A percentile compares a stretch with the other conserved stretches of the same genome.
Evolutionary conservation across 2,329 filamentous ascomycete species (phyloP).

Genomic region (Paraconiothyrium brasiliense): DNA sequence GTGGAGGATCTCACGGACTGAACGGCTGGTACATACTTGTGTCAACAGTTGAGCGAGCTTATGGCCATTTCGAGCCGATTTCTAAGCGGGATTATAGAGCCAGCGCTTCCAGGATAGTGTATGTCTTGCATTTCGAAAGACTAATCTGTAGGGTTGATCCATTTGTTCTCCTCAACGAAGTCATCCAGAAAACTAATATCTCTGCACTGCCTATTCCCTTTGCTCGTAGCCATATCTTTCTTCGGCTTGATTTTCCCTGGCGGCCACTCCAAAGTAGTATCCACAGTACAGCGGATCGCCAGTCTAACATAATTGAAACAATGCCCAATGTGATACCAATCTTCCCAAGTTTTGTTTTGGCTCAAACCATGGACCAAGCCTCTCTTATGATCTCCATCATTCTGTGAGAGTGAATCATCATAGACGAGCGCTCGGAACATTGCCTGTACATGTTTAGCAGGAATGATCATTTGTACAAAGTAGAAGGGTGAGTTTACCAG

Average conservation of each 20-base stretch:
- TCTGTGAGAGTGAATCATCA: background rate
- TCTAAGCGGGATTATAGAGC: no score
- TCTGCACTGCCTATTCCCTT: slow-evolving; percentile 2
- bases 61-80: no score
- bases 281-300: slow-evolving; percentile 2
- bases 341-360: background rate
- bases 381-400: background rate
- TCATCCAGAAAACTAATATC: background rate
- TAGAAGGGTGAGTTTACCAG: background rate
- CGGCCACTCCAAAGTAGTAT: slow-evolving; percentile 1
- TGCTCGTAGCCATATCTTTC: background rate
- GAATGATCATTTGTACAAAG: no score
- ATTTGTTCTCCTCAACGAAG: slow-evolving; percentile 6
- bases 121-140: no score
- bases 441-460: background rate
- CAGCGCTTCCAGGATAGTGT: no score
- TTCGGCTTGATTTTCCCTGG: background rate
- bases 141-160: background rate
- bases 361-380: background rate
- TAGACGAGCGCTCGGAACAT: background rate
- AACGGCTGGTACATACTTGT: background rate
- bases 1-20: background rate
- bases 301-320: slow-evolving; percentile 3
- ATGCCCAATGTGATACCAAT: slow-evolving; percentile 3
- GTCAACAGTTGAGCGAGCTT: no score